These are phyloP conservation scores for Colletotrichum spinosum DNA, from an alignment of 2,329 filamentous ascomycete species.

Conservation along the genomic window DNA sequence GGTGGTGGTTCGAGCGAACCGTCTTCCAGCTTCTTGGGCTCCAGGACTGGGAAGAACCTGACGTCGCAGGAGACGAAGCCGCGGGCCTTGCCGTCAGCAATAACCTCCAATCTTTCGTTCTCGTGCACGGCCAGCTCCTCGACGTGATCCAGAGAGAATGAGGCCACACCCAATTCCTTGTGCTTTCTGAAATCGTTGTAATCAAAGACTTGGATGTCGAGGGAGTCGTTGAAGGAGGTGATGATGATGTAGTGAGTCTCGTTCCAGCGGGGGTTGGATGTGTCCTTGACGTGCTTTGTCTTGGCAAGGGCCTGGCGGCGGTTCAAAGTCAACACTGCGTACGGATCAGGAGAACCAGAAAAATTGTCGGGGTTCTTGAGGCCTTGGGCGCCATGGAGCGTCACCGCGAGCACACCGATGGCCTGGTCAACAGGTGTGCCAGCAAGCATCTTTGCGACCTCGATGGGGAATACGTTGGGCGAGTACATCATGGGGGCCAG, in stretches of 20 bases:
- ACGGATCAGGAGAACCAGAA: slow-evolving; percentile 90
- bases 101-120: slow-evolving; percentile 86
- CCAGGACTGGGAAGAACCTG: slow-evolving; percentile 94
- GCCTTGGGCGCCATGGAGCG: slow-evolving; percentile 89
- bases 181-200: slow-evolving; percentile 97
- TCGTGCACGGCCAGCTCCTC: slow-evolving; percentile 83
- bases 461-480: slow-evolving; percentile 97
- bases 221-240: slow-evolving; percentile 87
- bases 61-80: slow-evolving; percentile 85
- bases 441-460: slow-evolving; percentile 97
- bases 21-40: slow-evolving; percentile 76
- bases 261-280: slow-evolving; percentile 90
- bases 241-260: slow-evolving; percentile 97
- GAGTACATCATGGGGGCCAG: slow-evolving; percentile 97
- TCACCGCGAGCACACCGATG: slow-evolving; percentile 92
- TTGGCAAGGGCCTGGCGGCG: slow-evolving; percentile 82
- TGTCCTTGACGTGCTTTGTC: slow-evolving; percentile 90
- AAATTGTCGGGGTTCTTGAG: slow-evolving; percentile 97
- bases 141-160: slow-evolving; percentile 85
- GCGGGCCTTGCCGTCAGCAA: slow-evolving; percentile 84
- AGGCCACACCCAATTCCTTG: slow-evolving; percentile 90
- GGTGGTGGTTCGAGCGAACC: slow-evolving; percentile 85
- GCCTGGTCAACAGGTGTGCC: slow-evolving; percentile 95
- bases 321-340: slow-evolving; percentile 87
- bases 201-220: slow-evolving; percentile 89